Base-by-base conservation (phyloP, 345 rosid species). In the Populus deltoides region DNA sequence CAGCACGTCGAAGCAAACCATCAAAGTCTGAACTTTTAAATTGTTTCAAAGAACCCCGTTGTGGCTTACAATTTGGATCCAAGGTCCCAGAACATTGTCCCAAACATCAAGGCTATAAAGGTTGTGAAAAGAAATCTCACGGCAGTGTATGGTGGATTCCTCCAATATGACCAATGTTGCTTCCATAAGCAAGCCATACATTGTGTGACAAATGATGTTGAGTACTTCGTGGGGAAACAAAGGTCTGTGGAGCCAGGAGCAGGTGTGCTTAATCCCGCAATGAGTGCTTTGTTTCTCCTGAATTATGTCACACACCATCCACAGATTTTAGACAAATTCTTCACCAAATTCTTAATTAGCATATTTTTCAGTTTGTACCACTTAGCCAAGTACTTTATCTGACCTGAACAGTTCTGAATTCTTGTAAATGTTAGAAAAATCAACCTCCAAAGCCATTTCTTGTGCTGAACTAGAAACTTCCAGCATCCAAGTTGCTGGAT, bases 401-500 rank as follows among this genome's bases (percentile, higher is more conserved):
- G 43, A 90, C 97, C 89, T 91, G 79, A 85, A 87, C 8, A 90
- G 84, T 1, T 90, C 91, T 70, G 98, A 91, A 61, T 84, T 84
- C 63, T 77, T 90, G 90, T 89, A 88, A 31, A 86, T 29, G 75
- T 86, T 86, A 36, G 90, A 74, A 78, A 93, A 93, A 84, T 93
- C 91, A 5, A 92, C 82, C 35, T 87, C 89, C 76, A 89, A 53
- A 70, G 90, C 82, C 11, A 84, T 41, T 83, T 93, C 98, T 77
- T 93, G 97, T 1, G 90, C 85, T 12, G 86, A 29, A 71, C 74
- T 63, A 24, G 91, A 87, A 49, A 88, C 92, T 84, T 93, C 97
- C 53, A 93, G 79, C 94, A 93, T 92, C 98, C 98, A 92, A n/a
- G 94, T 90, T 73, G 97, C 98, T 27, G 98, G 98, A 73, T 93